Evolutionary conservation across 331 rosid genomes (phyloP).

Genomic region (Quercus phellos): DNA sequence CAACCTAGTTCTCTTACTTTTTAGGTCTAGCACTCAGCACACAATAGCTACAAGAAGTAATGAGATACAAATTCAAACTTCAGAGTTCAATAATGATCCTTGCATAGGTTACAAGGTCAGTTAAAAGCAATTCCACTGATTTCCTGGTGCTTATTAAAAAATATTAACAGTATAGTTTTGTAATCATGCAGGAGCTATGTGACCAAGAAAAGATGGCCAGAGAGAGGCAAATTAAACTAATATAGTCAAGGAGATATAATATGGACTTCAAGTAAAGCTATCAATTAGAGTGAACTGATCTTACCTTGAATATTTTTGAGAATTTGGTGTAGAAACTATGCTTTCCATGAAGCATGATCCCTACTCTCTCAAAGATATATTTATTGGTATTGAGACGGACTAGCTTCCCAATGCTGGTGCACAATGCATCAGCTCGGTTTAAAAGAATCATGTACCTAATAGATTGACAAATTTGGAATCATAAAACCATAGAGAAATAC

Average conservation of each 20-base stretch:
- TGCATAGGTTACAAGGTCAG: not conserved
- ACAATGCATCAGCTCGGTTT: constrained; percentile 37
- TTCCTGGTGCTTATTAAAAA: not conserved
- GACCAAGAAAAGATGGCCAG: not conserved
- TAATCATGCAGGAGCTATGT: not conserved
- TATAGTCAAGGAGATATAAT: not conserved
- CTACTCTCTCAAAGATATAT: constrained; percentile 55
- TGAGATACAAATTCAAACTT: not conserved
- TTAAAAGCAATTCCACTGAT: not conserved
- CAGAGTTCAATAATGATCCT: not conserved
- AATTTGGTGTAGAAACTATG: constrained; percentile 68
- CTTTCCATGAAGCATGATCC: constrained; percentile 84
- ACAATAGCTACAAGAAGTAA: not conserved
- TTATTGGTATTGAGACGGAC: constrained; percentile 19
- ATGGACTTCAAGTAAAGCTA: not conserved
- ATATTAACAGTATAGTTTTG: not conserved
- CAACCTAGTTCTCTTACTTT: not conserved
- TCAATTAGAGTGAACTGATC: not conserved
- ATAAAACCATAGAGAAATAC: constrained; percentile 5
- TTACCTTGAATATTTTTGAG: constrained; percentile 53
- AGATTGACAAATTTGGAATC: constrained; percentile 13
- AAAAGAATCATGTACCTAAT: constrained; percentile 63
- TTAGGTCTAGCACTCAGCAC: not conserved
- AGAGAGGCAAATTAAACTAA: not conserved
- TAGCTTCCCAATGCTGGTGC: constrained; percentile 29